Conservation (phyloP, 805 yeast species). For the Suhomyces vadensis region DNA sequence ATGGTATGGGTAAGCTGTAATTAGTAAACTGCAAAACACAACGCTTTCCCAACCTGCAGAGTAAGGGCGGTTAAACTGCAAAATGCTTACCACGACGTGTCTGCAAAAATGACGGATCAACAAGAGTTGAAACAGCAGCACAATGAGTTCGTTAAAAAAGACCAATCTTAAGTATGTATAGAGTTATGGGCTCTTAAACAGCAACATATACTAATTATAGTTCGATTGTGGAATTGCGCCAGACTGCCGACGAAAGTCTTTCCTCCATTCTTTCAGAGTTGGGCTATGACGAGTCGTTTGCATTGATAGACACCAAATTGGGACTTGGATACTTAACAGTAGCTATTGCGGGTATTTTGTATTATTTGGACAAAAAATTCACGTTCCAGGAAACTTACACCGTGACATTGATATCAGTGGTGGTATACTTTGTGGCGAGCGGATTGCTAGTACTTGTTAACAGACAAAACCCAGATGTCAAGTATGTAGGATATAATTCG, state of each 20-base stretch:
- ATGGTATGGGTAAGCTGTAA: too few species aligned
- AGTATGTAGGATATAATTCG: slow-evolving; percentile 44
- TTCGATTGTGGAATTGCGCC: slow-evolving; percentile 49
- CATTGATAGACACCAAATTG: slow-evolving; percentile 45
- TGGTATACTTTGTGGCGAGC: slow-evolving; percentile 39
- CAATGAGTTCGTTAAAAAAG: slow-evolving; percentile 14
- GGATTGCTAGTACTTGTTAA: slow-evolving; percentile 34
- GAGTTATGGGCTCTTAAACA: neutral
- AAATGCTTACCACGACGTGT: neutral
- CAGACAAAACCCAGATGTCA: slow-evolving; percentile 43
- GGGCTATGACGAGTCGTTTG: slow-evolving; percentile 51
- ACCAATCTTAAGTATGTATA: slow-evolving; percentile 31
- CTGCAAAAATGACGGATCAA: neutral
- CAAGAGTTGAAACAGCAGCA: too few species aligned
- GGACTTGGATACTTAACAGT: slow-evolving; percentile 52
- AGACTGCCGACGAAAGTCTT: slow-evolving; percentile 51
- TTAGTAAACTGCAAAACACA: too few species aligned
- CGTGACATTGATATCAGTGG: slow-evolving; percentile 37
- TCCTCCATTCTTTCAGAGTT: slow-evolving; percentile 40
- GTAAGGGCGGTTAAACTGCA: neutral
- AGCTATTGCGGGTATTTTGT: slow-evolving; percentile 46
- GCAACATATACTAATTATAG: slow-evolving; percentile 21
- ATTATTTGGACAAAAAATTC: slow-evolving; percentile 49
- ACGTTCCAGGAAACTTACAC: slow-evolving; percentile 42
- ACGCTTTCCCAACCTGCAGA: too few species aligned